Evolutionary conservation across 768 basidiomycete genomes (phyloP).

Genomic region (Galerina marginata): DNA sequence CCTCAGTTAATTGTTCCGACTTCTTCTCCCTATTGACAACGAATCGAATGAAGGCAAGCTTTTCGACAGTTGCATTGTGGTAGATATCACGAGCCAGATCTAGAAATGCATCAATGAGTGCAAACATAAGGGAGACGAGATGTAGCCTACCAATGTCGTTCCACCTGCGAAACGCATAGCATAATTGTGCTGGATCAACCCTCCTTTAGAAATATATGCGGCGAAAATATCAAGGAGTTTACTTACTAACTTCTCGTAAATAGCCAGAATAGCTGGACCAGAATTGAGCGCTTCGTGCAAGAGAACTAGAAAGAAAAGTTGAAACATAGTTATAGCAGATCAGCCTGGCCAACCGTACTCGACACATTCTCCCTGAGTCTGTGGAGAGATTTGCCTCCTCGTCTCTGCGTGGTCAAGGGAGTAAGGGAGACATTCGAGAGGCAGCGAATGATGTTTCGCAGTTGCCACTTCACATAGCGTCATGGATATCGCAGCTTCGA

Average conservation of each 20-base stretch:
- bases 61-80: constrained; percentile 66
- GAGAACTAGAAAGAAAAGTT: constrained; percentile 52
- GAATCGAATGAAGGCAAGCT: constrained; percentile 52
- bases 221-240: not conserved
- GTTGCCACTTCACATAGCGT: constrained; percentile 83
- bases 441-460: constrained; percentile 67
- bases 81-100: constrained; percentile 65
- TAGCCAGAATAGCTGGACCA: constrained; percentile 90
- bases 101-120: not conserved
- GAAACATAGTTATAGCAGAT: not conserved
- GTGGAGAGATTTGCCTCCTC: constrained; percentile 2
- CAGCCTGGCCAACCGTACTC: constrained; percentile 29
- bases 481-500: constrained; percentile 73
- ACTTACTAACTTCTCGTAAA: constrained; percentile 77
- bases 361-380: constrained; percentile 43
- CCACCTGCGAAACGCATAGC: constrained; percentile 75
- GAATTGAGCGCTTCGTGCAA: constrained; percentile 79
- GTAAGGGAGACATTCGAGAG: constrained; percentile 65
- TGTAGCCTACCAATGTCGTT: constrained; percentile 66
- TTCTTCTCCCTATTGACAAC: constrained; percentile 50
- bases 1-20: constrained; percentile 21
- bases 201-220: constrained; percentile 16
- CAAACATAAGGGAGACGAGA: constrained; percentile 10
- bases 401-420: constrained; percentile 19
- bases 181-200: constrained; percentile 64